Evolutionary conservation across 352 stramenopile species (phyloP), one percentile per base, ranked within the genome.

Genomic region (Thalassiosira oceanica): DNA sequence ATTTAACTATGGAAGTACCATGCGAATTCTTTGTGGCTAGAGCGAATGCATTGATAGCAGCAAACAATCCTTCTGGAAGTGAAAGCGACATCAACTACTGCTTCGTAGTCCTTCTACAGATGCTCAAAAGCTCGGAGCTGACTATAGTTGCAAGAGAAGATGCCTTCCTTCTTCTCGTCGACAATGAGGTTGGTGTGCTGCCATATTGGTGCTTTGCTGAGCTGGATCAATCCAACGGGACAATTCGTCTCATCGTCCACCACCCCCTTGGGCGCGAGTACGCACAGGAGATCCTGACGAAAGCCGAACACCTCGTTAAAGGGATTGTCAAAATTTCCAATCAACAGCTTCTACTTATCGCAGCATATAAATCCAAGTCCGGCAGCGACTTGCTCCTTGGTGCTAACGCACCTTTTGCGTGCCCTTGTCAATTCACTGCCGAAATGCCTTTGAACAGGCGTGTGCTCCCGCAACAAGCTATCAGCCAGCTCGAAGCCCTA

Each of bases 141-240:
- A 66, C 50, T 11, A 57, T 82, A 20, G 72, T 49, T 61, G 61
- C 64, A 43, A 60, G 58, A 18, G 20, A 48, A 5, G 54, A 56
- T 37, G 75, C 66, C 31, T 70, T 73, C 36, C 72, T 83, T 20
- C 55, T 80, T 46, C 60, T 86, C 45, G 60, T 73, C 21, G 57
- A 71, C 1, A 42, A 41, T 29, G 49, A 51, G 37, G 54, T 45
- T 13, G 29, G 50, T n/a, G 56, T 72, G 1, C 36, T 88, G 8
- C 61, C 61, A 33, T 90, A 79, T 64, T 90, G 78, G 73, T 84
- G 74, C 26, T 87, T 88, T 42, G 29, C 86, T 4, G 63, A 77
- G 20, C 55, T 88, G 7, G 23, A 55, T 46, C 64, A 58, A 52
- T 36, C 39, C 10, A 53, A 49, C 41, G 82, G 82, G 29, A 62